Conservation (phyloP, 1,139 yeast species). For the Magnusiomyces clavatus region DNA sequence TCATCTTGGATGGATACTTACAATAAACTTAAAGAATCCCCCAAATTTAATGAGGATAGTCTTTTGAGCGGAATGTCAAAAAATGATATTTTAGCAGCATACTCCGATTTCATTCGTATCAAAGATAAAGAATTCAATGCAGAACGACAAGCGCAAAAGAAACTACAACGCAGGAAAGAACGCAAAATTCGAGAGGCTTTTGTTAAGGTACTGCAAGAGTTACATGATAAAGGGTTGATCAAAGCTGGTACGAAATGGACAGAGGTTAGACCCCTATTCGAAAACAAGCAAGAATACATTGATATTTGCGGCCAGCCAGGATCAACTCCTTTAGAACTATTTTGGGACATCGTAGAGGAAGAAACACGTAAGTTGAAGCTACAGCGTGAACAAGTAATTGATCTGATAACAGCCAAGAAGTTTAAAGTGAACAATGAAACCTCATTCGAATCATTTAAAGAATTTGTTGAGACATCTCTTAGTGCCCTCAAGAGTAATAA, state of each 20-base stretch:
- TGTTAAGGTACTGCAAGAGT: slow-evolving; percentile 38
- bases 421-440: slow-evolving; percentile 20
- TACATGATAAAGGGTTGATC: slow-evolving; percentile 37
- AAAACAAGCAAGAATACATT: slow-evolving; percentile 51
- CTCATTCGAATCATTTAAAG: slow-evolving; percentile 21
- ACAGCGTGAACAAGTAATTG: slow-evolving; percentile 53
- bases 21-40: slow-evolving; percentile 37
- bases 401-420: slow-evolving; percentile 37
- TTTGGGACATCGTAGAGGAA: slow-evolving; percentile 68
- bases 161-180: slow-evolving; percentile 43
- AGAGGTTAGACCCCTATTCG: slow-evolving; percentile 45
- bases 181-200: slow-evolving; percentile 59
- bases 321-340: slow-evolving; percentile 69
- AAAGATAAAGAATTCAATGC: slow-evolving; percentile 35
- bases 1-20: slow-evolving; percentile 43
- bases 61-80: slow-evolving; percentile 47
- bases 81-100: slow-evolving; percentile 53
- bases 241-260: slow-evolving; percentile 54
- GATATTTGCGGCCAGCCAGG: slow-evolving; percentile 71
- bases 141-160: slow-evolving; percentile 34
- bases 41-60: slow-evolving; percentile 51
- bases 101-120: slow-evolving; percentile 43
- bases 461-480: slow-evolving; percentile 18
- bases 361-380: slow-evolving; percentile 49
- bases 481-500: slow-evolving; percentile 1